Evolutionary conservation across 352 stramenopile species (phyloP), one percentile per base, ranked within the genome.

Genomic region (Poterioochromonas sp.): DNA sequence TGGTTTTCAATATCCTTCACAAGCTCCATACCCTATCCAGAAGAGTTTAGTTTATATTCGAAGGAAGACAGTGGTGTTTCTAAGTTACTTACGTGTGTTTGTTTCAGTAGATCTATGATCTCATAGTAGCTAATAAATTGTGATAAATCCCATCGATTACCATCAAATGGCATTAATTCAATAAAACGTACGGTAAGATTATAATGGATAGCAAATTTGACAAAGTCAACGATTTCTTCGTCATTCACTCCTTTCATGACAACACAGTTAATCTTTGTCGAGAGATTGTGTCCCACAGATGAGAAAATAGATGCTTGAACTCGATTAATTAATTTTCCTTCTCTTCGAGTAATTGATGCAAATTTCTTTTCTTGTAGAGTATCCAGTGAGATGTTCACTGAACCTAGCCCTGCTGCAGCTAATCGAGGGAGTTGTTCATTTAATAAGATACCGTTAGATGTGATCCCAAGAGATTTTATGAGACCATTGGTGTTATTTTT

Each of bases 131-230:
- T 88, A 8, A 99, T 85, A 81, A 98, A 97, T 53, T 87, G 91
- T 62, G 87, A 82, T 68, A 91, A 87, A 77, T 93, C 91, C 94
- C 94, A 99, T 49, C 87, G 84, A 84, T 98, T 99, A 82, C 93
- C 93, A 82, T 97, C 91, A 79, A 99, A 99, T 18, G 95, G 95
- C 95, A 99, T 99, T 91, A 93, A 98, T 87, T 99, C 95, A 80
- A 99, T 99, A 81, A 99, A 99, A 39, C 95, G 90, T 54, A 98
- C 88, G 74, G 98, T 90, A 15, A 98, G 85, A 37, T 84, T 83
- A 51, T 88, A 84, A 5, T 91, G 80, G 47, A 89, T 82, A 3
- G 91, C 95, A 63, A 98, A 89, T n/a, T 85, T 84, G 43, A 96
- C 90, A 87, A 99, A 98, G 80, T 96, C 92, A 18, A 87, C 79